Evolutionary conservation across 2,329 filamentous ascomycete genomes (phyloP).

Genomic region (Biscogniauxia marginata): DNA sequence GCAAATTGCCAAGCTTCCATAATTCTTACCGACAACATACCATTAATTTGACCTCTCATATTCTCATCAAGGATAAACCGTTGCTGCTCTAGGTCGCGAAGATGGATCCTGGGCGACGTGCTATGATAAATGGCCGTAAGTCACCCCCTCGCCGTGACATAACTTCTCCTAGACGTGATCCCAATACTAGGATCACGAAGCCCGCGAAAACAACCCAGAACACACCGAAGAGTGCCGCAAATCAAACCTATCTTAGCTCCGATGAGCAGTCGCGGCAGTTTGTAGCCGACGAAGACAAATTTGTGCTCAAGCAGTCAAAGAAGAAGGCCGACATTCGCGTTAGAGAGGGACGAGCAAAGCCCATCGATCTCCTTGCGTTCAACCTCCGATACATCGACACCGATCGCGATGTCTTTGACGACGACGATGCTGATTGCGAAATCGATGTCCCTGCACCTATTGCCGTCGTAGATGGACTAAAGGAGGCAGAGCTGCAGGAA

Average conservation of each 20-base stretch:
- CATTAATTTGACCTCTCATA: no score
- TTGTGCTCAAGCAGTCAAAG: conserved; percentile 94
- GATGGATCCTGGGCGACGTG: conserved; percentile 56
- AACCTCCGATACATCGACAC: conserved; percentile 85
- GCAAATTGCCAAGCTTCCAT: background rate
- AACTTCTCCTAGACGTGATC: conserved; percentile 55
- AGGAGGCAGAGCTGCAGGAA: conserved; percentile 65
- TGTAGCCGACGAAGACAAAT: conserved; percentile 92
- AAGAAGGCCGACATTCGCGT: conserved; percentile 97
- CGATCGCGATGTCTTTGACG: conserved; percentile 81
- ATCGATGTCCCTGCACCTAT: conserved; percentile 79
- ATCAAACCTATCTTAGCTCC: conserved; percentile 59
- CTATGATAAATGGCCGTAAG: conserved; percentile 51
- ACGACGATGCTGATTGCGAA: conserved; percentile 70
- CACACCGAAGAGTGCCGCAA: conserved; percentile 29
- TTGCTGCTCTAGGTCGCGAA: no score
- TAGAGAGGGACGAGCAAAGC: conserved; percentile 83
- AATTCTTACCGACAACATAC: no score
- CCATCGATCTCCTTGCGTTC: conserved; percentile 92
- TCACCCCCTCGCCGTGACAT: conserved; percentile 48
- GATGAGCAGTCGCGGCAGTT: conserved; percentile 79
- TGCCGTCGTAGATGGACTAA: conserved; percentile 73
- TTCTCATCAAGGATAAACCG: background rate
- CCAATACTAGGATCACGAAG: conserved; percentile 57
- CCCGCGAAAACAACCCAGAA: conserved; percentile 35